Base-by-base conservation (phyloP, 2,329 filamentous ascomycete species). In the Hymenotorrendiella dingleyae region DNA sequence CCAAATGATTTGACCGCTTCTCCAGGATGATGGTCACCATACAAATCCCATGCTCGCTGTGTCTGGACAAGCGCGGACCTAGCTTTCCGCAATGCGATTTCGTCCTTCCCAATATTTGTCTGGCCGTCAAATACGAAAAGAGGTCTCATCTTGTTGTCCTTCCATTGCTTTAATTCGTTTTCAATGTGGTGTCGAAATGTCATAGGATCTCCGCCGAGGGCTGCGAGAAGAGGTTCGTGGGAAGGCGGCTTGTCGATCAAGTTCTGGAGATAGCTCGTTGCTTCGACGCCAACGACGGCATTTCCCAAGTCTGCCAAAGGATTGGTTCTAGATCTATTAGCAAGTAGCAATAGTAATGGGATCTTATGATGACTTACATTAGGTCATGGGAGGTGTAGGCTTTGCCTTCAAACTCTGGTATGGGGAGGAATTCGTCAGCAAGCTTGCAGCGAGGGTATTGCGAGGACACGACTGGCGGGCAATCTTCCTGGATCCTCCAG, bases 91-190 rank as follows among this genome's bases (percentile, higher is more conserved):
- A 84, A 72, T 19, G 80, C 71, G 46, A 82, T 72, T 35, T 86
- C 80, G 57, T 90, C 82, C 58, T 86, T 84, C 44, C 84, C 85
- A 28, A 81, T 80, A 47, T 89, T 76, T 28, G 88, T 80, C 57
- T 95, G 78, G 26, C 93, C 93, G 62, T 91, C 86, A 65, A 98
- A 98, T 39, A 98, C 74, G 63, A 98, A 97, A 50, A 94, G 70
- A 2, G 86, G 86, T n/a, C 72, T 78, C 40, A 94, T 82, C 16
- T 78, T 76, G 56, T 82, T 69, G 34, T 75, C 73, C 47, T 79
- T 77, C 72, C 93, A 87, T 45, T 72, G 70, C 47, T 84, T 75
- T 22, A 98, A 70, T 55, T 94, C 86, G 38, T 76, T 74, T 60
- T 86, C 79, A 50, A 98, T 83, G 57, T 84, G 83, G 52, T 70